Percentiles rank a stretch among this genome's conserved stretches.
phyloP scores from a whole-genome alignment of 1,139 yeast species.

The Casaregolazyma suthepensis region DNA sequence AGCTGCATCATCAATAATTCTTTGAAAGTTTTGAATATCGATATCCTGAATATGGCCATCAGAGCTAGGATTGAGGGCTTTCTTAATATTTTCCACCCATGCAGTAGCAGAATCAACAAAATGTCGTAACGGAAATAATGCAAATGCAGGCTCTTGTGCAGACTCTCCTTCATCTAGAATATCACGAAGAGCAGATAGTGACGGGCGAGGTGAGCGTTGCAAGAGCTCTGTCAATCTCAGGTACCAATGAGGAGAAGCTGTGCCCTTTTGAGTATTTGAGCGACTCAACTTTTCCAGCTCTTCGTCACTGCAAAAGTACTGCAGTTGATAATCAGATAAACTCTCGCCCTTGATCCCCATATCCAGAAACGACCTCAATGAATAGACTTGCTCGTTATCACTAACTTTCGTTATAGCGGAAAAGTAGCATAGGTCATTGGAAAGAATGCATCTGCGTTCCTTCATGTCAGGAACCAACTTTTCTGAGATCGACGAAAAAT shows the following conservation, averaged over 20 bases:
- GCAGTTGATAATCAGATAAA: slow-evolving; percentile 14
- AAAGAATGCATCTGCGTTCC: slow-evolving; percentile 19
- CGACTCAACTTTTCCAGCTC: slow-evolving; percentile 11
- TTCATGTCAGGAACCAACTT: slow-evolving; percentile 13
- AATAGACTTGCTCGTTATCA: slow-evolving; percentile 25
- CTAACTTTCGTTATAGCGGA: slow-evolving; percentile 21
- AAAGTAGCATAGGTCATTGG: slow-evolving; percentile 27
- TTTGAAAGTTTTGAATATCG: slow-evolving; percentile 28
- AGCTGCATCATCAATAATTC: slow-evolving; percentile 45
- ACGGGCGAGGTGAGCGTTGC: slow-evolving; percentile 40
- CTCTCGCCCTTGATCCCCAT: slow-evolving; percentile 15
- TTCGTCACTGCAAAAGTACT: slow-evolving; percentile 14
- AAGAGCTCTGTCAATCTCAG: slow-evolving; percentile 40
- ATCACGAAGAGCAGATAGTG: slow-evolving; percentile 42
- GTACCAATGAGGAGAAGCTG: slow-evolving; percentile 47
- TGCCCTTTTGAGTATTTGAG: slow-evolving; percentile 14
- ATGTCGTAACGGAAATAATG: slow-evolving; percentile 35
- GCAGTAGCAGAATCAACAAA: slow-evolving; percentile 42
- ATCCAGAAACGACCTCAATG: slow-evolving; percentile 42
- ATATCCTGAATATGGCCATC: slow-evolving; percentile 17
- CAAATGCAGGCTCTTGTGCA: slow-evolving; percentile 34
- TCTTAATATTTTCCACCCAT: slow-evolving; percentile 56
- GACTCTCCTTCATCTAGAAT: slow-evolving; percentile 53
- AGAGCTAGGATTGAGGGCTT: slow-evolving; percentile 34
- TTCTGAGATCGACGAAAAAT: slow-evolving; percentile 18